Base-by-base conservation (phyloP, 176 grass and related monocot species). In the Hordeum marinum region DNA sequence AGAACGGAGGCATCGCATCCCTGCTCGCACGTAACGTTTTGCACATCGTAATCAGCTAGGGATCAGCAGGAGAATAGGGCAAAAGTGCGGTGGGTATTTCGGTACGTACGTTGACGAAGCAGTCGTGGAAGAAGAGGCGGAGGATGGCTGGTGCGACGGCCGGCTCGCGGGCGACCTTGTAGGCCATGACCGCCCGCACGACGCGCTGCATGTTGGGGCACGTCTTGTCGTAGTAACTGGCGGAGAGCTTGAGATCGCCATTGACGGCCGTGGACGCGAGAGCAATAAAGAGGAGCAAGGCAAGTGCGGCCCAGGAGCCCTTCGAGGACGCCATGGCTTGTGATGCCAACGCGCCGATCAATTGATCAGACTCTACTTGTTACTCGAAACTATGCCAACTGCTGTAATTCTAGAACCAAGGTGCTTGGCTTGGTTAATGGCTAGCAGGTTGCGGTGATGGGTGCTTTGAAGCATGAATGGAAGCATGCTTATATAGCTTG, bases 111-210 rank as follows among this genome's bases (percentile, higher is more conserved):
- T 89, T 88, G 70, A 93, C 81, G 40, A 93, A 95, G 81, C 94
- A 95, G 50, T 95, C 90, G 8, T 91, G 94, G 68, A 95, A 95
- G 84, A 95, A 87, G 88, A 95, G 94, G 60, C 94, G 88, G n/a
- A 95, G 89, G 34, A 91, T 27, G 31, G 94, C 92, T 17, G 94
- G 89, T 0, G 85, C 90, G 67, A 92, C 77, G 2, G 89, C 6
- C 10, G 41, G 88, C 42, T 91, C 68, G 18, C 39, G 50, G 4
- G 32, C 37, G 59, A 94, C 77, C 45, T 58, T 85, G 18, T 43
- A 57, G 35, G 83, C 82, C 68, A 94, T 75, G 3, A 90, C 88
- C 9, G 61, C 65, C 43, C 39, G 68, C 58, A 92, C 90, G 21
- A 89, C 27, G 15, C 14, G 25, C 13, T 89, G 61, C 11, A 68